A percentile compares a stretch with the other conserved stretches of the same genome.
These are phyloP conservation scores for Trypanosoma caninum DNA, from an alignment of 208 protist species.

Conservation along the genomic window DNA sequence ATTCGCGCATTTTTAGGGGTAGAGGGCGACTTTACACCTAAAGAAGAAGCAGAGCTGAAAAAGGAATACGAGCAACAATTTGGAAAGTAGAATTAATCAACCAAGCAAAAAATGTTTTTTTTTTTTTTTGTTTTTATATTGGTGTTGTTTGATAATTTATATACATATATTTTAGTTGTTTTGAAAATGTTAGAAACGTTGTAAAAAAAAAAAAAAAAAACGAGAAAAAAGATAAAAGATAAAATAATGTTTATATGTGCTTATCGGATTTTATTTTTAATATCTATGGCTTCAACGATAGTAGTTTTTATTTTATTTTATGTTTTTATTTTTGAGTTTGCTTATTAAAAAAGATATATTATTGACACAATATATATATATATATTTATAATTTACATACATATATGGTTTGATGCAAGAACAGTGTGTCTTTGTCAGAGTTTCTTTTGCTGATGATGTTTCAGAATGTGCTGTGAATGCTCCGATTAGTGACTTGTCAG, in stretches of 20 bases:
- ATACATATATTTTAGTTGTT: no score
- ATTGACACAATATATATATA: not conserved
- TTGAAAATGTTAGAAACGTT: no score
- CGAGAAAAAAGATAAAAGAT: no score
- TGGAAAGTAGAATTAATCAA: conserved; percentile 8
- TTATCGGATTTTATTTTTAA: no score
- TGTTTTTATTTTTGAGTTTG: not conserved
- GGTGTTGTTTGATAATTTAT: no score
- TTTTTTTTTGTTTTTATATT: no score
- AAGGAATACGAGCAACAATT: conserved; percentile 53
- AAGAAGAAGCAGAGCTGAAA: conserved; percentile 79
- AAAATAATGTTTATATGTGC: no score
- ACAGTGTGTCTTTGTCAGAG: not conserved
- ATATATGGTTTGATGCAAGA: conserved; percentile 7
- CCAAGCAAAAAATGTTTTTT: no score
- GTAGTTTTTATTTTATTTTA: not conserved
- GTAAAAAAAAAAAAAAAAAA: no score
- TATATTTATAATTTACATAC: no score
- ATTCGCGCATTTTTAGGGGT: conserved; percentile 84
- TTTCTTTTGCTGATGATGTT: not conserved
- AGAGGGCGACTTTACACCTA: conserved; percentile 82
- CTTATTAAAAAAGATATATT: conserved; percentile 5
- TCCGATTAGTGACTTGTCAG: not conserved
- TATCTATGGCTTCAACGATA: no score
- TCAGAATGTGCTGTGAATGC: not conserved